Conservation (phyloP, 768 basidiomycete genomes). For the Podaxis sp. region DNA sequence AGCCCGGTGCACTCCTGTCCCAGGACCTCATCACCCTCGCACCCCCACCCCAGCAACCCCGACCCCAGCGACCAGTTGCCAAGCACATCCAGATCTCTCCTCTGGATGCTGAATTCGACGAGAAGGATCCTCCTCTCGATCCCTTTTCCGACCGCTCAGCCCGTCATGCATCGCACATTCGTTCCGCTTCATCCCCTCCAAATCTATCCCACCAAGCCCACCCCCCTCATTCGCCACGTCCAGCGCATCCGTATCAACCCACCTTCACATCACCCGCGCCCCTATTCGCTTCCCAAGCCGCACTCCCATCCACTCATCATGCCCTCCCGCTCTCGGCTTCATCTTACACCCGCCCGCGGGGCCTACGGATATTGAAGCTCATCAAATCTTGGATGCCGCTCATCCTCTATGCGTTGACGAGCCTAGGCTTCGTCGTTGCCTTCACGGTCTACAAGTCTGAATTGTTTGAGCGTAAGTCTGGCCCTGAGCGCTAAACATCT, state of each 20-base stretch:
- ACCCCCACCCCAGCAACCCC: constrained; percentile 18
- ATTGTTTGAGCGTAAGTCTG: constrained; percentile 70
- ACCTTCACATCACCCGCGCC: constrained; percentile 11
- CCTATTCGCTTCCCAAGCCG: neutral
- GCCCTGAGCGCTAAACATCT: neutral
- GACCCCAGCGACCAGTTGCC: constrained; percentile 26
- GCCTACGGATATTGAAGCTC: constrained; percentile 52
- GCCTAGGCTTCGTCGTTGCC: constrained; percentile 72
- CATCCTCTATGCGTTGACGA: constrained; percentile 73
- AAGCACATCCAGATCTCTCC: constrained; percentile 12
- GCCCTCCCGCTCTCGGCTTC: neutral
- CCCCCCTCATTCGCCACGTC: constrained; percentile 7
- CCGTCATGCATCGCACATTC: neutral
- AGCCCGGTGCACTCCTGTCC: constrained; percentile 18
- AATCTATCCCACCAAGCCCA: constrained; percentile 1
- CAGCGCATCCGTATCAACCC: neutral
- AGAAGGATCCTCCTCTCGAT: constrained; percentile 11
- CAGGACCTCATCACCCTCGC: constrained; percentile 27
- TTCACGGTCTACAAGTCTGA: constrained; percentile 80
- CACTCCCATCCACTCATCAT: neutral
- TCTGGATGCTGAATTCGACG: constrained; percentile 9
- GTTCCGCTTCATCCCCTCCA: neutral
- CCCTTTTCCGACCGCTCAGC: neutral
- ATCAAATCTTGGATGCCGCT: constrained; percentile 75
- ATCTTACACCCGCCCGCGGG: constrained; percentile 29